Base-by-base conservation (phyloP, 176 grass and related monocot species). In the Triticum urartu region DNA sequence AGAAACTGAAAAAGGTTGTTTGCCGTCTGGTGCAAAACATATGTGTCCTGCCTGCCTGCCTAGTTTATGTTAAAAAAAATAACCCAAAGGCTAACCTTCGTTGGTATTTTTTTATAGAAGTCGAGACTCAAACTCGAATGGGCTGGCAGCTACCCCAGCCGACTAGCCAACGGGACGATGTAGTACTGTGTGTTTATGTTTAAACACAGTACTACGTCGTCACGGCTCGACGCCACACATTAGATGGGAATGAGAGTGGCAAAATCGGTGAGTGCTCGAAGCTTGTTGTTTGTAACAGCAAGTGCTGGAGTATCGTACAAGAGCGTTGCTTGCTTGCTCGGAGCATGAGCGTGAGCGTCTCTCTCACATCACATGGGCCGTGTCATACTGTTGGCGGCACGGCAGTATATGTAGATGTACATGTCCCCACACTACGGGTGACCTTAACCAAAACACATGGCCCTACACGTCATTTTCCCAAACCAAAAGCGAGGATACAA, bases 391-490 rank as follows among this genome's bases (percentile, higher is more conserved):
- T 54, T 54, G 50, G 50, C 17, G 50, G 50, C 48, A 52, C 17
- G 50, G 50, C 48, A 52, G 48, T 52, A 52, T 52, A 52, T 52
- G 48, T 52, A 52, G 4, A 17, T 6, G 15, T 52, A 50, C 12
- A 50, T 15, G 47, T 14, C 45, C 12, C 45, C 45, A 48, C 45
- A 39, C 43, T 4, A 32, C 4, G 60, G 9, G 22, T 4, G 61
- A 63, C 22, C n/a, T 11, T 25, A 63, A 22, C 22, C 22, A 10
- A 9, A 62, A 62, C 42, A 45, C 42, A 13, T 30, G 24, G 2
- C 64, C 15, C 30, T 1, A 8, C 12, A n/a, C 85, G 52, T 85
- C 76, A 21, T 80, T 84, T 72, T 89, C 87, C 5, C 30, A 40
- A 80, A 58, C 40, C 47, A 11, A 26, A 43, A 54, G 5, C 15